Base-by-base conservation (phyloP, 192 early-diverging fungal species). In the Diversispora eburnea region DNA sequence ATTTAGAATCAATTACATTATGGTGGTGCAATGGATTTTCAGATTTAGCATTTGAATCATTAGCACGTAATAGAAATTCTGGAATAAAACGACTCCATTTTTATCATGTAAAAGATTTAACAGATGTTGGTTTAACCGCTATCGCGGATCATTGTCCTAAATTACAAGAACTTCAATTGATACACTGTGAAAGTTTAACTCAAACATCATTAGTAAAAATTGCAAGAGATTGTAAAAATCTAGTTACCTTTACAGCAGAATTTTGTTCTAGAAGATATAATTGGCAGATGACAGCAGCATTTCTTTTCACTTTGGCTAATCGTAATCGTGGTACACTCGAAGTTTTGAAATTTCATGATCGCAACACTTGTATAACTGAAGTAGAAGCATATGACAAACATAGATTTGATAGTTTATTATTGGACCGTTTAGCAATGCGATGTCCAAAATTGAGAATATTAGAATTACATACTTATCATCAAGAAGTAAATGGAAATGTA, bases 231-330 rank as follows among this genome's bases (percentile, higher is more conserved):
- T 62, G 60, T 42, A 62, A 62, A 62, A 62, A 41, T 42, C 39
- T 62, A 7, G 60, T 62, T 0, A 62, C 60, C 6, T 22, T 62
- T 62, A 62, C 33, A 17, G 39, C 60, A 3, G 60, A 62, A 62
- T 62, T 62, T 15, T 62, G 60, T 42, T 41, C 25, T 15, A 62
- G 60, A 39, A 62, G 60, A 43, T 62, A 62, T 17, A 62, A 62
- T 62, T 62, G 60, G 60, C 60, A 62, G 15, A 62, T 62, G 60
- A 62, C 60, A 42, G 9, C 60, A 62, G 60, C 60, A 5, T 62
- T 62, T 62, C 60, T 62, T 62, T 62, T 62, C 22, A 62, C 60
- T 9, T n/a, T 62, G 39, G 60, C 60, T 41, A 62, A 62, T 62
- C 60, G 60, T 62, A 62, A 62, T 41, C 25, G 60, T 15, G 60